A percentile compares a stretch with the other conserved stretches of the same genome.
phyloP scores from a whole-genome alignment of 371 early-diverging fungal genomes.

The Parasitella parasitica region DNA sequence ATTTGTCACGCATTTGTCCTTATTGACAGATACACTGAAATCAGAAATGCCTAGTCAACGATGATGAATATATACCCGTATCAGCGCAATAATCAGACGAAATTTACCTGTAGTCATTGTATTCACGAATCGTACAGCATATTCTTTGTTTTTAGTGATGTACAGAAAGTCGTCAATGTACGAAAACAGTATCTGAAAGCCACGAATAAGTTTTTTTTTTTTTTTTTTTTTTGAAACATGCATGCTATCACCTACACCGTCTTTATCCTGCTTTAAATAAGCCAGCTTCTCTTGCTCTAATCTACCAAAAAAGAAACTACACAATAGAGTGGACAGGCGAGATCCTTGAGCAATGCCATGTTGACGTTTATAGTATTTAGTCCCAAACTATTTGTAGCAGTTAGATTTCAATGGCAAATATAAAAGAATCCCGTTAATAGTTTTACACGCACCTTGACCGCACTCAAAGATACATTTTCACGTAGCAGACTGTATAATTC shows the following conservation, averaged over 20 bases:
- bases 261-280: constrained; percentile 16
- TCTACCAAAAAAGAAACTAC: constrained; percentile 76
- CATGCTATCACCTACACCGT: constrained; percentile 21
- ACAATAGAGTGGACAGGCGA: constrained; percentile 76
- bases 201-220: too few relatives aligned
- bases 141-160: constrained; percentile 44
- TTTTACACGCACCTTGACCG: constrained; percentile 54
- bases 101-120: constrained; percentile 56
- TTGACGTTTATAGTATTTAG: constrained; percentile 60
- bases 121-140: constrained; percentile 34
- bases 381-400: constrained; percentile 52
- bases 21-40: constrained; percentile 39
- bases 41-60: constrained; percentile 54
- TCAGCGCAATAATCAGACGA: too few relatives aligned
- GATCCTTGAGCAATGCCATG: constrained; percentile 92
- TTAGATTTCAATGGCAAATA: too few relatives aligned
- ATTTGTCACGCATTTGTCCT: constrained; percentile 35
- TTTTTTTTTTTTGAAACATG: too few relatives aligned
- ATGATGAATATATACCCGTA: neutral
- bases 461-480: constrained; percentile 52
- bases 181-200: constrained; percentile 63
- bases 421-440: too few relatives aligned
- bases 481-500: neutral
- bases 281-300: constrained; percentile 54
- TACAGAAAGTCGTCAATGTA: constrained; percentile 85